These are phyloP conservation scores for Penicillium soppii DNA, from an alignment of 495 filamentous ascomycete genomes.

Conservation along the genomic window DNA sequence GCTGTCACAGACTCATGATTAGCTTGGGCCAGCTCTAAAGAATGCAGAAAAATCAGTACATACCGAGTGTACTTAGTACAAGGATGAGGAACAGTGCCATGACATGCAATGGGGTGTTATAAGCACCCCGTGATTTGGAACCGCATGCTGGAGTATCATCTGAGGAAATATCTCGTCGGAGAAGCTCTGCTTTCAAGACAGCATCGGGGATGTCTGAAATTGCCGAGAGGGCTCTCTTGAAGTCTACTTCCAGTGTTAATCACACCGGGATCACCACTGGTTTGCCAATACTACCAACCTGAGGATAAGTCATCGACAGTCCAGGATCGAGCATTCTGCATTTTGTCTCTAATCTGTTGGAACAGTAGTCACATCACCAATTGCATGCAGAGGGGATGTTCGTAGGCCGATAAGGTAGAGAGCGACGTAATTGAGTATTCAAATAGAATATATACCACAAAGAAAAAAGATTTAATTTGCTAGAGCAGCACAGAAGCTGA, in stretches of 20 bases:
- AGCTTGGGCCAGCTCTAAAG: neutral
- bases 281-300: conserved; percentile 8
- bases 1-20: conserved; percentile 28
- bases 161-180: conserved; percentile 26
- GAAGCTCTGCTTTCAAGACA: conserved; percentile 33
- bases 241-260: conserved; percentile 14
- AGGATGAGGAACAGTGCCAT: conserved; percentile 78
- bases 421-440: conserved; percentile 1
- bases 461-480: neutral
- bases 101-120: conserved; percentile 69
- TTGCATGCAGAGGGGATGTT: neutral
- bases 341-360: conserved; percentile 12
- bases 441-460: neutral
- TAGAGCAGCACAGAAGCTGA: neutral
- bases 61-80: conserved; percentile 69
- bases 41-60: conserved; percentile 11
- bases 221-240: conserved; percentile 17
- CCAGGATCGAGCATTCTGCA: conserved; percentile 23
- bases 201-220: conserved; percentile 31
- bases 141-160: conserved; percentile 53
- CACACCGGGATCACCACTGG: neutral
- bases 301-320: conserved; percentile 13
- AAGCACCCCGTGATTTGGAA: conserved; percentile 56
- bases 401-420: neutral
- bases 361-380: conserved; percentile 11